Base-by-base conservation (phyloP, 1,139 yeast species). In the Debaryomycetaceae sp. region DNA sequence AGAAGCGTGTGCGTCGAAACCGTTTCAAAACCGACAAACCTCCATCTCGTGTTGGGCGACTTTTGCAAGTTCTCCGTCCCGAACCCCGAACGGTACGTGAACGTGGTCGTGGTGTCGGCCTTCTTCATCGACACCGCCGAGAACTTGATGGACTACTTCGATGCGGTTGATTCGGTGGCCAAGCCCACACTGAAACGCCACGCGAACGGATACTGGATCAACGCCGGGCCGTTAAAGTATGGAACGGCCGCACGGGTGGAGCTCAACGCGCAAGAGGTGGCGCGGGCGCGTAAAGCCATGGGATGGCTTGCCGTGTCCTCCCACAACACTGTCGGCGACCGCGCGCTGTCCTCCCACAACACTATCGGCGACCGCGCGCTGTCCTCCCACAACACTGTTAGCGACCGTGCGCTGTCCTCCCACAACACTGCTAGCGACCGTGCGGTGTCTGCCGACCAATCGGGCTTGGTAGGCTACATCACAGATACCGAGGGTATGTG, bases 41-140 rank as follows among this genome's bases (percentile, higher is more conserved):
- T 81, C 24, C 42, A 44, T 4, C 50, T 76, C n/a, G 61, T 62
- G 32, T 66, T 69, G 34, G 77, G 72, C n/a, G 86, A 85, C 52
- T 83, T 85, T 46, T 62, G 73, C 23, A 55, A 61, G 32, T 77
- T 76, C 43, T 32, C 51, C 8, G 38, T 59, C 10, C n/a, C n/a
- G n/a, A n/a, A n/a, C n/a, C 57, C 55, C 1, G 29, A 40, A 4
- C 34, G 40, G 13, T 62, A 58, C 30, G 64, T 67, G n/a, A 65
- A 66, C 33, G 57, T 78, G 13, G 66, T 78, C 7, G 61, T 85
- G 1, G 73, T 79, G 3, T 70, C 90, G 1, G 79, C 79, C 3
- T 85, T 77, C 45, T 82, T 85, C 49, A 61, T 85, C 15, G 95
- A 85, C 47, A 85, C 95, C 0, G 95, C 95, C 1, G 93, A 83